Evolutionary conservation across 805 yeast genomes (phyloP).

Genomic region (Ogataea thermomethanolica): DNA sequence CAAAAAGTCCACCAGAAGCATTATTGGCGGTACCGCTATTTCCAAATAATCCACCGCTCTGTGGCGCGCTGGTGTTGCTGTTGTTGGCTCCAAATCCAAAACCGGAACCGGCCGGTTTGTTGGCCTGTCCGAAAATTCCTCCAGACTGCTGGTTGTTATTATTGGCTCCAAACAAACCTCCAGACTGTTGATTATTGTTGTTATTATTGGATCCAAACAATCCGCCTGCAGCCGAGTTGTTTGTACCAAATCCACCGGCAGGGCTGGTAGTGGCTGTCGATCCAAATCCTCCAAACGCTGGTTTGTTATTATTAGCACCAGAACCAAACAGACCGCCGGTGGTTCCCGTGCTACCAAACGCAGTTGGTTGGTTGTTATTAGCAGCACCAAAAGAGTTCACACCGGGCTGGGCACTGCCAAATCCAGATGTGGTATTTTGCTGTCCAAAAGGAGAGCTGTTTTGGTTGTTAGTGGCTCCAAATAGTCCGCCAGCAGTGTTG

Average conservation of each 20-base stretch:
- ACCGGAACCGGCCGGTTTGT: constrained; percentile 17
- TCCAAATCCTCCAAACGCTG: constrained; percentile 31
- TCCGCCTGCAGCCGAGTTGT: constrained; percentile 2
- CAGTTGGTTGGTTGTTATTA: constrained; percentile 30
- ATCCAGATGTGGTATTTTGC: constrained; percentile 27
- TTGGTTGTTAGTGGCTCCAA: constrained; percentile 27
- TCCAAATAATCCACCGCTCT: constrained; percentile 36
- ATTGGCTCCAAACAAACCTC: constrained; percentile 39
- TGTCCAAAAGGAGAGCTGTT: constrained; percentile 18
- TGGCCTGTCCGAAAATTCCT: constrained; percentile 21
- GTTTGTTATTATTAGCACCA: constrained; percentile 17
- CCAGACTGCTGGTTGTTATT: constrained; percentile 19
- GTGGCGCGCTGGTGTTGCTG: constrained; percentile 14
- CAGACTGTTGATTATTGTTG: constrained; percentile 20
- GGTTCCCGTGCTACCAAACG: constrained; percentile 12
- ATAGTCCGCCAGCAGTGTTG: constrained; percentile 23
- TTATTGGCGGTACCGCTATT: constrained; percentile 7
- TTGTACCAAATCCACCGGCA: constrained; percentile 10
- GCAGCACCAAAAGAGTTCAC: constrained; percentile 21
- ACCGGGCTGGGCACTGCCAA: constrained; percentile 34
- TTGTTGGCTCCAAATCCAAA: constrained; percentile 20
- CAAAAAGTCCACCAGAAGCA: constrained; percentile 13
- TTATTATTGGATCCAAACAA: constrained; percentile 15
- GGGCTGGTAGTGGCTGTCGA: constrained; percentile 19
- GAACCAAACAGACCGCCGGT: constrained; percentile 15